Percentiles rank a stretch among this genome's conserved stretches.
phyloP scores from a whole-genome alignment of 2,329 filamentous ascomycete genomes.

The Calonectria fujianensis region DNA sequence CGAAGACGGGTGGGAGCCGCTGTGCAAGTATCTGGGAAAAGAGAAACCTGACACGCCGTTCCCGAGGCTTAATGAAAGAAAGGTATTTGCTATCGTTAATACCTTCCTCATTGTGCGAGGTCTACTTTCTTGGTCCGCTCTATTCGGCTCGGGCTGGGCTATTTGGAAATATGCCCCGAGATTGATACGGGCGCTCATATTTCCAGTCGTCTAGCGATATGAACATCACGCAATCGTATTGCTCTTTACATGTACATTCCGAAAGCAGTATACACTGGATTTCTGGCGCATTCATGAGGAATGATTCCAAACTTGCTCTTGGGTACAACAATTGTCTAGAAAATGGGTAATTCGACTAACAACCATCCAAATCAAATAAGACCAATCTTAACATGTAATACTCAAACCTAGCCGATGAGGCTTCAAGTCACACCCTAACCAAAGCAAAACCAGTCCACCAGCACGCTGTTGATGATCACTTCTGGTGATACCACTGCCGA shows the following conservation, averaged over 20 bases:
- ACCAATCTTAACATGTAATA: background rate
- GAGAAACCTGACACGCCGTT: constrained; percentile 45
- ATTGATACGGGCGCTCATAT: background rate
- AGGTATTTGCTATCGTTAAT: constrained; percentile 42
- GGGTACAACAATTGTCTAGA: background rate
- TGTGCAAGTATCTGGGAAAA: constrained; percentile 61
- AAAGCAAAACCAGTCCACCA: background rate
- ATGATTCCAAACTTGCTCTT: background rate
- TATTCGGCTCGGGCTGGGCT: constrained; percentile 41
- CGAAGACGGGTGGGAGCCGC: constrained; percentile 64
- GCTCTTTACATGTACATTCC: background rate
- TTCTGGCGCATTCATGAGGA: no score
- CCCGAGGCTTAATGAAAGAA: constrained; percentile 49
- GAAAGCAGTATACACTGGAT: background rate
- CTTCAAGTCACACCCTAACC: background rate
- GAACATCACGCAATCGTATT: no score
- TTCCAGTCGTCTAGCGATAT: background rate
- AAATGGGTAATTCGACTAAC: background rate
- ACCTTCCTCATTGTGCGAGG: constrained; percentile 45
- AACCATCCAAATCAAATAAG: background rate
- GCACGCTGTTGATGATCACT: background rate
- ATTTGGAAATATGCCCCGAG: constrained; percentile 33
- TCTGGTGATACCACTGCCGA: constrained; percentile 35
- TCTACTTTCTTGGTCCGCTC: constrained; percentile 38
- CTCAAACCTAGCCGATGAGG: no score